These are phyloP conservation scores for Choiromyces venosus DNA, from an alignment of 495 filamentous ascomycete species.

Conservation along the genomic window DNA sequence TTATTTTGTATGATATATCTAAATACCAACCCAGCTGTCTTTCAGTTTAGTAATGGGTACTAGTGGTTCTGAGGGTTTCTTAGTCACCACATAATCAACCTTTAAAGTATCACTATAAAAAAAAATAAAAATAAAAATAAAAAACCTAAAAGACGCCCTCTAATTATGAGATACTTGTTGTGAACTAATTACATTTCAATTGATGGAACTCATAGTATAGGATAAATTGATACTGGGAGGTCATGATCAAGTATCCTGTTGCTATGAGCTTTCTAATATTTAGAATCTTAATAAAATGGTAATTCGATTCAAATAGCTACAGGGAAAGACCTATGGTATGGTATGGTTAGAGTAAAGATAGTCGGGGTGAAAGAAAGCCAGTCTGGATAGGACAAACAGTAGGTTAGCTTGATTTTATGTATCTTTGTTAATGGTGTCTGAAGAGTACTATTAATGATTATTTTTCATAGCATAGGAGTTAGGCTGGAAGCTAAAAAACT, in stretches of 20 bases:
- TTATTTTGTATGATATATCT: neutral
- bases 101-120: conserved; percentile 6
- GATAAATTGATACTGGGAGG: neutral
- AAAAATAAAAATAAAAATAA: too few relatives aligned
- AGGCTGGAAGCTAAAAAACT: neutral
- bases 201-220: neutral
- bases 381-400: conserved; percentile 11
- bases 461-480: conserved; percentile 8
- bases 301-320: conserved; percentile 11
- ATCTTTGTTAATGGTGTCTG: conserved; percentile 11
- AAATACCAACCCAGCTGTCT: neutral
- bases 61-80: conserved; percentile 19
- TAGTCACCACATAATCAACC: neutral
- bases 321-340: conserved; percentile 1
- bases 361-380: conserved; percentile 4
- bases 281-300: conserved; percentile 5
- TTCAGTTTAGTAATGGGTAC: neutral
- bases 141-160: conserved; percentile 12
- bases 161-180: conserved; percentile 5
- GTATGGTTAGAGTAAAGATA: neutral
- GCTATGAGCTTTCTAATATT: neutral
- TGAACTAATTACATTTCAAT: conserved; percentile 21
- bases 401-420: conserved; percentile 7
- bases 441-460: neutral
- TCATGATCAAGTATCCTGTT: neutral